phyloP scores from a whole-genome alignment of 371 early-diverging fungal genomes.

The Capillidium heterosporum region DNA sequence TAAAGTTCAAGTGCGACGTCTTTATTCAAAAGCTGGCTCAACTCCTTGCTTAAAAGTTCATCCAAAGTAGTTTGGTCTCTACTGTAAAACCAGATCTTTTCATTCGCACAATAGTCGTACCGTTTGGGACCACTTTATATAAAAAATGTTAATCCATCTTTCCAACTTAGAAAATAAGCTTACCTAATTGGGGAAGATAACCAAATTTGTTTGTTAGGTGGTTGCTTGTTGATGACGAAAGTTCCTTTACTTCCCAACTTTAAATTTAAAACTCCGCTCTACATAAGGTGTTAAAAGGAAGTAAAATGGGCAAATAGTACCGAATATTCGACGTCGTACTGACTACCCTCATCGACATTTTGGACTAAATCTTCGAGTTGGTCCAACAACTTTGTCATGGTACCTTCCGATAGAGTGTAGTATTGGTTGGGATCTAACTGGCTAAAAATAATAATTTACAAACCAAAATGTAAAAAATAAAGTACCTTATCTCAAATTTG shows the following conservation, averaged over 20 bases:
- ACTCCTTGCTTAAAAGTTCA: slow-evolving; percentile 5
- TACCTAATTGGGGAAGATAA: slow-evolving; percentile 81
- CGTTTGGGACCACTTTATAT: slow-evolving; percentile 70
- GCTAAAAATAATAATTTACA: slow-evolving; percentile 8
- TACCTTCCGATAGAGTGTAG: slow-evolving; percentile 43
- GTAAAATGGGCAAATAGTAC: slow-evolving; percentile 17
- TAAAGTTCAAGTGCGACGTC: not conserved
- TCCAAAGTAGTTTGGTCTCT: slow-evolving; percentile 8
- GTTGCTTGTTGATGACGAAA: slow-evolving; percentile 96
- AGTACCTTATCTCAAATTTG: too few relatives aligned
- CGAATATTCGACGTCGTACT: slow-evolving; percentile 66
- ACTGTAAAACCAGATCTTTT: slow-evolving; percentile 49
- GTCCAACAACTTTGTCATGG: slow-evolving; percentile 49
- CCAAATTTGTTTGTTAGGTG: slow-evolving; percentile 97
- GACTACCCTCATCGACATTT: slow-evolving; percentile 33
- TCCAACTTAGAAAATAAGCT: not conserved
- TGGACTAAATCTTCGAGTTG: slow-evolving; percentile 67
- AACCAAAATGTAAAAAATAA: not conserved
- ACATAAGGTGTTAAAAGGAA: not conserved
- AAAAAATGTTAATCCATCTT: not conserved
- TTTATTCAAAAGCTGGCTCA: not conserved
- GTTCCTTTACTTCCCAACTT: slow-evolving; percentile 71
- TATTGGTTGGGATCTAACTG: slow-evolving; percentile 35
- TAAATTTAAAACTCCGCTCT: slow-evolving; percentile 75
- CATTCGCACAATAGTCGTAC: slow-evolving; percentile 46